Evolutionary conservation across 2,329 filamentous ascomycete species (phyloP).

Genomic region (Penicillium sp.): DNA sequence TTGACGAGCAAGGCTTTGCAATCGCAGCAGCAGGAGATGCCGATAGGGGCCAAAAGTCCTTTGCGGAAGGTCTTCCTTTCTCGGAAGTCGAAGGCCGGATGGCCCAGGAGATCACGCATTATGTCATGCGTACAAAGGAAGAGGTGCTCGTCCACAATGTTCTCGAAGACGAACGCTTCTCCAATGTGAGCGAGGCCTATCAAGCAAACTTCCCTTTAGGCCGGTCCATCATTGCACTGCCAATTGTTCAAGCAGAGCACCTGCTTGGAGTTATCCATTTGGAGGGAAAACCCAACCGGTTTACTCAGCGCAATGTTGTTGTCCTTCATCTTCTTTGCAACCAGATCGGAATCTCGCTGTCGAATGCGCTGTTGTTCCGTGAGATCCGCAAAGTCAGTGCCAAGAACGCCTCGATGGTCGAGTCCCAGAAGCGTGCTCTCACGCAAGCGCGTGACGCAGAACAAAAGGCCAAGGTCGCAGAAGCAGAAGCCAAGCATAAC

Average conservation of each 20-base stretch:
- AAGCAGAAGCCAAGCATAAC: constrained; percentile 62
- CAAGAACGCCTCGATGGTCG: constrained; percentile 63
- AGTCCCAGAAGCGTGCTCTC: constrained; percentile 62
- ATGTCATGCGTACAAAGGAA: constrained; percentile 61
- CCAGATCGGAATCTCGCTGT: constrained; percentile 62
- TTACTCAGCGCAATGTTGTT: constrained; percentile 58
- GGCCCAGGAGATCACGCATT: constrained; percentile 60
- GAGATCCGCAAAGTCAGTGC: constrained; percentile 61
- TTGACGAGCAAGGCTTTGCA: constrained; percentile 57
- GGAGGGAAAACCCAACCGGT: constrained; percentile 61
- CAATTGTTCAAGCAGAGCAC: constrained; percentile 59
- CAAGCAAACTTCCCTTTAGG: constrained; percentile 55
- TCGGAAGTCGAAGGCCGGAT: constrained; percentile 58
- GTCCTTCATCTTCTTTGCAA: constrained; percentile 59
- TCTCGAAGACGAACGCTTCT: constrained; percentile 63
- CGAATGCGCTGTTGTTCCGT: constrained; percentile 62
- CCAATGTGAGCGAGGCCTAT: constrained; percentile 58
- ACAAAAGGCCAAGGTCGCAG: constrained; percentile 62
- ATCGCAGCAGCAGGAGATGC: constrained; percentile 60
- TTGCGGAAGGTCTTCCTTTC: constrained; percentile 55
- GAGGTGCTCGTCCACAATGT: constrained; percentile 63
- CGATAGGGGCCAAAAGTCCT: constrained; percentile 54
- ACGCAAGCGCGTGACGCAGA: constrained; percentile 61
- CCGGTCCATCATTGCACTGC: constrained; percentile 60
- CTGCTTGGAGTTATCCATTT: constrained; percentile 62